Percentiles rank a stretch among this genome's conserved stretches.
Evolutionary conservation across 148 eudicot genomes (phyloP).

Genomic region (Rhododendron molle): DNA sequence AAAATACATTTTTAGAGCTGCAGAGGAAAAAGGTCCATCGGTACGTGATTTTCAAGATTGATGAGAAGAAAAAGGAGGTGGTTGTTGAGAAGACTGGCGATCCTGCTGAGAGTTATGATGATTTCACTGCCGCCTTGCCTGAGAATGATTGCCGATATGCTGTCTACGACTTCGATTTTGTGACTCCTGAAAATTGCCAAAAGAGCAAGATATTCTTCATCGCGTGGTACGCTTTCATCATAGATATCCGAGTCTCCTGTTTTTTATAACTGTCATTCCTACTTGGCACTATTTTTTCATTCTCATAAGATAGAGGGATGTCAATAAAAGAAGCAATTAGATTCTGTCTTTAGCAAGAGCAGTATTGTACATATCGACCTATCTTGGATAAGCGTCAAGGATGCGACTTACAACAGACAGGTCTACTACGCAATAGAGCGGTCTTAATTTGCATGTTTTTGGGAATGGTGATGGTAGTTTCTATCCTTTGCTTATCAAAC

Average conservation of each 20-base stretch:
- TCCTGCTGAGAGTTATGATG: conserved; percentile 57
- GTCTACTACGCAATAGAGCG: no score
- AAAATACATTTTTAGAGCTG: conserved; percentile 46
- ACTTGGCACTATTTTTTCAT: background rate
- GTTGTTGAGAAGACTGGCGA: conserved; percentile 65
- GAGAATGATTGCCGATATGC: conserved; percentile 68
- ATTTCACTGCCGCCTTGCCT: conserved; percentile 53
- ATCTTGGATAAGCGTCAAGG: no score
- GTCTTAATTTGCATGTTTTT: no score
- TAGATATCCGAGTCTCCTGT: background rate
- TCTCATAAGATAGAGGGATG: background rate
- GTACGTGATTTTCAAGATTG: conserved; percentile 63
- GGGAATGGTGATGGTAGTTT: background rate
- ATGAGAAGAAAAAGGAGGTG: conserved; percentile 63
- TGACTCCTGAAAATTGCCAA: conserved; percentile 65
- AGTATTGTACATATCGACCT: no score
- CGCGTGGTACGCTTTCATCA: conserved; percentile 47
- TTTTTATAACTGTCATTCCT: background rate
- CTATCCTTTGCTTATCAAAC: background rate
- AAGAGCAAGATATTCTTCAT: conserved; percentile 88
- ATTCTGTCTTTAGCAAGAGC: no score
- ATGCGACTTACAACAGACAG: no score
- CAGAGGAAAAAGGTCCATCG: conserved; percentile 64
- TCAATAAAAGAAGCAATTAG: background rate
- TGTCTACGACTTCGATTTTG: conserved; percentile 67